These are phyloP conservation scores for Macrophomina tecta DNA, from an alignment of 2,329 filamentous ascomycete species.

Conservation along the genomic window DNA sequence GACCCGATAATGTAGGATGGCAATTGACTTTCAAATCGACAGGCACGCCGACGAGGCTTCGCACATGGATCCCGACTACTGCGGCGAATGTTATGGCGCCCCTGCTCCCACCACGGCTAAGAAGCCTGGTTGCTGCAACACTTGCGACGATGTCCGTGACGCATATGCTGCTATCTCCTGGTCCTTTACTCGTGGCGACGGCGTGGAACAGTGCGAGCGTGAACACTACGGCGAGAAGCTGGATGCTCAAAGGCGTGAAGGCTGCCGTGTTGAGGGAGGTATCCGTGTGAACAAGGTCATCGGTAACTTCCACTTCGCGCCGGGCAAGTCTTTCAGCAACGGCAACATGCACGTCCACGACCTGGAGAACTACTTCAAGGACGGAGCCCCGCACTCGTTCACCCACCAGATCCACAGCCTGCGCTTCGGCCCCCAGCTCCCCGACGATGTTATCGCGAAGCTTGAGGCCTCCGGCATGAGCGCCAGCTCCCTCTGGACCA, in stretches of 20 bases:
- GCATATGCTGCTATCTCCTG: conserved; percentile 89
- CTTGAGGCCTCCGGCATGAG: conserved; percentile 64
- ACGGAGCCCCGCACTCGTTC: conserved; percentile 79
- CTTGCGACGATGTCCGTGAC: conserved; percentile 94
- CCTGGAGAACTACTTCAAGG: conserved; percentile 90
- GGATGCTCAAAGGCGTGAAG: conserved; percentile 86
- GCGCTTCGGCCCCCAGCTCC: conserved; percentile 90
- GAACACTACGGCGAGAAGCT: conserved; percentile 93
- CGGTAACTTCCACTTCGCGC: conserved; percentile 98
- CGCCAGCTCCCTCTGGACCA: conserved; percentile 71
- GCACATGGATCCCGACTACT: conserved; percentile 91
- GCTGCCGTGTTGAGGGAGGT: conserved; percentile 90
- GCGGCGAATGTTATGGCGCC: conserved; percentile 91
- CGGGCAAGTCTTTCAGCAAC: conserved; percentile 93
- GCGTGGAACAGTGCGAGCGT: conserved; percentile 91
- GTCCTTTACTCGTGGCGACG: conserved; percentile 92
- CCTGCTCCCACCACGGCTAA: conserved; percentile 70
- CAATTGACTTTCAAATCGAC: conserved; percentile 24
- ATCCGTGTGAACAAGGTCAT: conserved; percentile 98
- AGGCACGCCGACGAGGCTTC: conserved; percentile 71
- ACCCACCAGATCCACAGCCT: conserved; percentile 86
- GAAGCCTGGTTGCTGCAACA: conserved; percentile 94
- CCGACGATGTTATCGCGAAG: conserved; percentile 65
- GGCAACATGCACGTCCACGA: conserved; percentile 98
- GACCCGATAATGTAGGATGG: not conserved